Percentiles rank a stretch among this genome's conserved stretches.
These are phyloP conservation scores for Vachellia collinsii DNA, from an alignment of 306 rosid genomes.

Conservation along the genomic window DNA sequence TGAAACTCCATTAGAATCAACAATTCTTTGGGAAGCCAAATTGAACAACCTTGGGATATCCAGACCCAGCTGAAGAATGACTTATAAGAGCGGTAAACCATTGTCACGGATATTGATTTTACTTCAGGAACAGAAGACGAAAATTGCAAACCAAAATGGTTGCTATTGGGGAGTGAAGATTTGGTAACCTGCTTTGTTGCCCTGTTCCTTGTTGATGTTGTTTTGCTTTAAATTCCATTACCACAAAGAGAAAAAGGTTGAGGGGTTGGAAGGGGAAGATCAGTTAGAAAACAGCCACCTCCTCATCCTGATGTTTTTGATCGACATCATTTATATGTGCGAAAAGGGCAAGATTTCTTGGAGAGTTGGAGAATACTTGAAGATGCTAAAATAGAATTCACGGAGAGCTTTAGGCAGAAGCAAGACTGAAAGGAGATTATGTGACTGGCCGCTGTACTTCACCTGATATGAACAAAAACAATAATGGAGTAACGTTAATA, in stretches of 20 bases:
- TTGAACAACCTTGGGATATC: slow-evolving; percentile 30
- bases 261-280: slow-evolving; percentile 31
- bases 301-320: slow-evolving; percentile 43
- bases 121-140: slow-evolving; percentile 41
- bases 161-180: slow-evolving; percentile 44
- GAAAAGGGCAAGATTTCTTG: background rate
- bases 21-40: slow-evolving; percentile 35
- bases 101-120: background rate
- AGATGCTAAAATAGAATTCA: background rate
- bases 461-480: background rate
- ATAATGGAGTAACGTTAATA: background rate
- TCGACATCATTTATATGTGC: background rate
- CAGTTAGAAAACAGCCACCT: slow-evolving; percentile 53
- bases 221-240: slow-evolving; percentile 48
- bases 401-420: background rate
- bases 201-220: slow-evolving; percentile 33
- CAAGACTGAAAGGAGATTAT: background rate
- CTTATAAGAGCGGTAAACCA: slow-evolving; percentile 44
- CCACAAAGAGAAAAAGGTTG: slow-evolving; percentile 29
- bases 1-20: slow-evolving; percentile 37
- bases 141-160: slow-evolving; percentile 59
- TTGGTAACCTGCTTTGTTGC: slow-evolving; percentile 38
- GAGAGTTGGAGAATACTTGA: background rate
- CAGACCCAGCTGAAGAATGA: slow-evolving; percentile 40
- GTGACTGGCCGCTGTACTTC: background rate